phyloP scores from a whole-genome alignment of 495 filamentous ascomycete species.

The Aspergillus incahuasiensis region DNA sequence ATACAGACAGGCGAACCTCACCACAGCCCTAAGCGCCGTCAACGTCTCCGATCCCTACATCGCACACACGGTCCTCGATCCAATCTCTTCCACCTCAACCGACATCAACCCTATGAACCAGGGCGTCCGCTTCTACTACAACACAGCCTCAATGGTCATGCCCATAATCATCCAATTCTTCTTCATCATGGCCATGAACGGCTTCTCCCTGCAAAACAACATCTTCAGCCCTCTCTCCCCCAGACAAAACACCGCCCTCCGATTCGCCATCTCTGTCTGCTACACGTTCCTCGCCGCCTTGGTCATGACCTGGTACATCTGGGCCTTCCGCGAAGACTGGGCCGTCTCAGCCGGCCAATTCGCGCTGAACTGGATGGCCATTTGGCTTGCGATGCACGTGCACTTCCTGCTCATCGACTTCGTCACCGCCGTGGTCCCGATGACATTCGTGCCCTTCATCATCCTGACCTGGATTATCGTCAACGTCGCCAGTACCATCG shows the following conservation, averaged over 20 bases:
- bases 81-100: constrained; percentile 23
- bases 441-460: constrained; percentile 33
- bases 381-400: constrained; percentile 45
- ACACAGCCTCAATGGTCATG: constrained; percentile 41
- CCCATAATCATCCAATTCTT: constrained; percentile 45
- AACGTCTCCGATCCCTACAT: constrained; percentile 5
- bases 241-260: constrained; percentile 32
- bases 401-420: constrained; percentile 38
- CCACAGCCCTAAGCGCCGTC: constrained; percentile 14
- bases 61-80: constrained; percentile 31
- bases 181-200: constrained; percentile 36
- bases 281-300: constrained; percentile 42
- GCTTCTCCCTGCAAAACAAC: constrained; percentile 32
- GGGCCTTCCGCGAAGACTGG: constrained; percentile 43
- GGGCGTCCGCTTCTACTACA: constrained; percentile 39
- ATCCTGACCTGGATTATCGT: constrained; percentile 42
- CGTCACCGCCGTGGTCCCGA: not conserved
- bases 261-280: constrained; percentile 27
- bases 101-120: constrained; percentile 40
- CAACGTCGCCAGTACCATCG: constrained; percentile 39
- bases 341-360: constrained; percentile 35
- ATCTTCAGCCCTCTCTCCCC: constrained; percentile 30
- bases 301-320: constrained; percentile 38
- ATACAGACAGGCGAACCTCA: constrained; percentile 22
- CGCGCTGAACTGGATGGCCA: constrained; percentile 35